Evolutionary conservation across 192 early-diverging fungal genomes (phyloP).

Genomic region (Diversispora epigaea): DNA sequence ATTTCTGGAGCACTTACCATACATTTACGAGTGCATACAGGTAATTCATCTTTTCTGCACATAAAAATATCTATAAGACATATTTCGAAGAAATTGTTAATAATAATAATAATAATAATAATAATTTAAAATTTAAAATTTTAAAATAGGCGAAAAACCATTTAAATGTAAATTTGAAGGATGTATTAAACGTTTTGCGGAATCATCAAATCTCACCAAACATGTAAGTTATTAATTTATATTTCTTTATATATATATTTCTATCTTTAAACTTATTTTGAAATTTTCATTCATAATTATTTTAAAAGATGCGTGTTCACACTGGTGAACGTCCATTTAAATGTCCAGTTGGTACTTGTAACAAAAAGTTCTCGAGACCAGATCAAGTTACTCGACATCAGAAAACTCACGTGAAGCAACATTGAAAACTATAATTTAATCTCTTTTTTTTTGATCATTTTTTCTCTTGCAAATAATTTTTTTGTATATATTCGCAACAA

Average conservation of each 20-base stretch:
- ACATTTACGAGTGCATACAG: constrained; percentile 67
- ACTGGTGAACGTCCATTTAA: constrained; percentile 70
- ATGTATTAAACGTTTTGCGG: constrained; percentile 56
- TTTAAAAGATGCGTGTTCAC: constrained; percentile 52
- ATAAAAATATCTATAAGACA: too few relatives aligned
- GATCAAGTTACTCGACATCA: constrained; percentile 45
- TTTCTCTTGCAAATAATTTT: too few relatives aligned
- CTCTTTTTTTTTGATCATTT: too few relatives aligned
- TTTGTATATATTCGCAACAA: too few relatives aligned
- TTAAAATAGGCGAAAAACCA: constrained; percentile 47
- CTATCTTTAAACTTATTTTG: background rate
- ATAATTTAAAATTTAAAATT: too few relatives aligned
- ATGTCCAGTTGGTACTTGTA: constrained; percentile 52
- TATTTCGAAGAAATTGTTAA: too few relatives aligned
- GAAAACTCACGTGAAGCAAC: constrained; percentile 14
- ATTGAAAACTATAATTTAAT: background rate
- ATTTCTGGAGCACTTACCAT: constrained; percentile 70
- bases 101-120: background rate
- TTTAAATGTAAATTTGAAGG: constrained; percentile 54
- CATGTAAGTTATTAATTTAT: constrained; percentile 39
- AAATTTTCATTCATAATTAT: background rate
- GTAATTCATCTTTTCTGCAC: background rate
- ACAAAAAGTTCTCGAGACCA: constrained; percentile 53
- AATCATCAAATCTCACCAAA: constrained; percentile 57
- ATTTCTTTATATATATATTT: constrained; percentile 8